These are phyloP conservation scores for Arabidopsis thaliana DNA, from an alignment of 345 rosid genomes.

Conservation along the genomic window DNA sequence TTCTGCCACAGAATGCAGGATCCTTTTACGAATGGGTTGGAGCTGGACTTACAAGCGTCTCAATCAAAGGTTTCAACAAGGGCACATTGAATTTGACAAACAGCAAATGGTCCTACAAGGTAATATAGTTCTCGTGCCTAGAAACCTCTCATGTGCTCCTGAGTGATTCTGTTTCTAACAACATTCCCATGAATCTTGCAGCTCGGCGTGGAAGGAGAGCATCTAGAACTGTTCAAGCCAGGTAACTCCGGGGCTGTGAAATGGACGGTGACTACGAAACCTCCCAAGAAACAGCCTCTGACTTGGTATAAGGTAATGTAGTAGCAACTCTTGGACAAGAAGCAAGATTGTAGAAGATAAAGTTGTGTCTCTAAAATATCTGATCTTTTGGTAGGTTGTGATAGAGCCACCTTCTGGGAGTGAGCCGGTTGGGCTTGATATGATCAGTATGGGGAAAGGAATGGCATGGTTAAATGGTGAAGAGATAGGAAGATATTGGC, in stretches of 20 bases:
- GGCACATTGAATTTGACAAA: constrained; percentile 75
- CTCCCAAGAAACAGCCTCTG: constrained; percentile 75
- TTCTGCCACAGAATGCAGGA: constrained; percentile 80
- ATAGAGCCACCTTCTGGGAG: constrained; percentile 78
- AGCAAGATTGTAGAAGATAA: constrained; percentile 23
- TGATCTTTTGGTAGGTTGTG: constrained; percentile 54
- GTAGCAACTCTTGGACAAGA: constrained; percentile 1
- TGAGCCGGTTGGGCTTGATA: constrained; percentile 90
- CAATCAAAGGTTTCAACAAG: constrained; percentile 69
- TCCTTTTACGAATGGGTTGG: constrained; percentile 76
- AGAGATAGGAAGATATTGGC: constrained; percentile 95
- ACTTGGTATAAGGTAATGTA: constrained; percentile 89
- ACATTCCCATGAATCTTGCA: constrained; percentile 41
- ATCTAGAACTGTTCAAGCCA: constrained; percentile 63
- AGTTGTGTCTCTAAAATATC: constrained; percentile 2
- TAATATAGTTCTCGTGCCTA: constrained; percentile 38
- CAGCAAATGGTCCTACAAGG: constrained; percentile 84
- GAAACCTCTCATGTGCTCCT: constrained; percentile 13
- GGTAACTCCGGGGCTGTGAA: constrained; percentile 51
- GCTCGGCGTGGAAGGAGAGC: constrained; percentile 89
- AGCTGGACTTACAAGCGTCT: constrained; percentile 82
- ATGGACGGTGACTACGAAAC: constrained; percentile 72
- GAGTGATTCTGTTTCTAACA: constrained; percentile 8
- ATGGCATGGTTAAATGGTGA: constrained; percentile 98
- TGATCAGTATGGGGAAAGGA: constrained; percentile 94